A percentile compares a stretch with the other conserved stretches of the same genome.
phyloP scores from a whole-genome alignment of 805 yeast genomes.

The Cyberlindnera xishuangbannaensis region DNA sequence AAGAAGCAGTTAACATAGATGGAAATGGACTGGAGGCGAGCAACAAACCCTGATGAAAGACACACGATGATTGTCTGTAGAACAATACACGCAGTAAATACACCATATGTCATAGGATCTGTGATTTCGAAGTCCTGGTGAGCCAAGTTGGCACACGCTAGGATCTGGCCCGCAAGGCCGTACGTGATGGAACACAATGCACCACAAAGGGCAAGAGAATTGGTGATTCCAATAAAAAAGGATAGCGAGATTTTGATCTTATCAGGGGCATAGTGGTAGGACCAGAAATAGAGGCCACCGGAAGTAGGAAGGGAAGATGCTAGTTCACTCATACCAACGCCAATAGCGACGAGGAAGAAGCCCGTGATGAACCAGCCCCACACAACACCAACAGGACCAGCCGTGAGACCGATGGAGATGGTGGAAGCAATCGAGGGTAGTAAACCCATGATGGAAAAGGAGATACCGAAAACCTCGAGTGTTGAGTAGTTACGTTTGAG shows the following conservation, averaged over 20 bases:
- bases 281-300: constrained; percentile 69
- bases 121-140: constrained; percentile 43
- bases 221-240: constrained; percentile 60
- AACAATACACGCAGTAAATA: constrained; percentile 51
- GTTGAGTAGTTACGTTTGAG: constrained; percentile 51
- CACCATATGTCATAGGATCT: constrained; percentile 49
- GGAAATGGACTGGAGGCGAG: constrained; percentile 51
- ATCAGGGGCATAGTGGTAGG: constrained; percentile 58
- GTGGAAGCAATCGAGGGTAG: constrained; percentile 56
- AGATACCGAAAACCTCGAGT: constrained; percentile 57
- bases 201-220: constrained; percentile 58
- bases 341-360: constrained; percentile 49
- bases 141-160: constrained; percentile 43
- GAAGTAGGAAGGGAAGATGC: constrained; percentile 69
- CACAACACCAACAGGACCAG: constrained; percentile 54
- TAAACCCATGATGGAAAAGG: constrained; percentile 60
- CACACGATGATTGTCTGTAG: constrained; percentile 45
- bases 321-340: constrained; percentile 56
- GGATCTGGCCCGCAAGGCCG: constrained; percentile 65
- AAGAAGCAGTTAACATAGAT: constrained; percentile 45
- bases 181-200: constrained; percentile 66
- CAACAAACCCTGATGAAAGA: constrained; percentile 45
- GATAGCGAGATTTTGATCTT: constrained; percentile 44
- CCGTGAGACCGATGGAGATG: constrained; percentile 35
- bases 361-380: constrained; percentile 73